A percentile compares a stretch with the other conserved stretches of the same genome.
Conservation (phyloP, 2,329 filamentous ascomycete species). For the Fonsecaea monophora region DNA sequence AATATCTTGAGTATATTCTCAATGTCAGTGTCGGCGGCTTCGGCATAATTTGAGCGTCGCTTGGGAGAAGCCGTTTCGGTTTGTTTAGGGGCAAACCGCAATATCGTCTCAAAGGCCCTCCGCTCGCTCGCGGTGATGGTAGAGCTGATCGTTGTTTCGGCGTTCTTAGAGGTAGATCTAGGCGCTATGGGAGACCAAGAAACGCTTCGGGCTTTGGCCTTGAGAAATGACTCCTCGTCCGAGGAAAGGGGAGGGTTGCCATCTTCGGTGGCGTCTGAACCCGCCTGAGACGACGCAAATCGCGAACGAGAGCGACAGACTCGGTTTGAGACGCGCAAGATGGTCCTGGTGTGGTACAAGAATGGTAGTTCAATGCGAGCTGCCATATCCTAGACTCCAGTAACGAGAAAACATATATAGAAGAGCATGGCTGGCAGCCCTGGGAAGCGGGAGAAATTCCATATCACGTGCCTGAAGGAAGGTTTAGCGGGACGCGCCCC, state of each 20-base stretch:
- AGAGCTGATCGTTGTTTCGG: conserved; percentile 20
- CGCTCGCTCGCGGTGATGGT: conserved; percentile 37
- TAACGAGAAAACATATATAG: background rate
- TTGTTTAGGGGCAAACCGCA: conserved; percentile 27
- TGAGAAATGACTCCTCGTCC: conserved; percentile 16
- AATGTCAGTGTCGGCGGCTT: conserved; percentile 26
- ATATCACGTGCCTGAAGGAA: conserved; percentile 11
- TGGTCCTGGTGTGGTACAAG: conserved; percentile 37
- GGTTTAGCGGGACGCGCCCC: background rate
- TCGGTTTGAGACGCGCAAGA: conserved; percentile 20
- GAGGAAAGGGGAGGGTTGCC: background rate
- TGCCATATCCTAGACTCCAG: conserved; percentile 19
- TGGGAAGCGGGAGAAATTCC: background rate
- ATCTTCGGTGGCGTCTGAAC: conserved; percentile 4
- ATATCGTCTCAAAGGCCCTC: conserved; percentile 34
- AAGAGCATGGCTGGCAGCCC: background rate
- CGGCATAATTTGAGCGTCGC: conserved; percentile 7
- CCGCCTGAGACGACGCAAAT: conserved; percentile 10
- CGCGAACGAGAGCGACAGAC: background rate
- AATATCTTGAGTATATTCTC: conserved; percentile 31
- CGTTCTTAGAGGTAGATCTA: background rate
- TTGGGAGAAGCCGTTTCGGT: conserved; percentile 15
- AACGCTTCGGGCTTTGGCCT: conserved; percentile 20
- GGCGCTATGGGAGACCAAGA: conserved; percentile 8
- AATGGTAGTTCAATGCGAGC: conserved; percentile 30